A percentile compares a stretch with the other conserved stretches of the same genome.
phyloP scores from a whole-genome alignment of 2,329 filamentous ascomycete species.

The Fonsecaea pugnacius region DNA sequence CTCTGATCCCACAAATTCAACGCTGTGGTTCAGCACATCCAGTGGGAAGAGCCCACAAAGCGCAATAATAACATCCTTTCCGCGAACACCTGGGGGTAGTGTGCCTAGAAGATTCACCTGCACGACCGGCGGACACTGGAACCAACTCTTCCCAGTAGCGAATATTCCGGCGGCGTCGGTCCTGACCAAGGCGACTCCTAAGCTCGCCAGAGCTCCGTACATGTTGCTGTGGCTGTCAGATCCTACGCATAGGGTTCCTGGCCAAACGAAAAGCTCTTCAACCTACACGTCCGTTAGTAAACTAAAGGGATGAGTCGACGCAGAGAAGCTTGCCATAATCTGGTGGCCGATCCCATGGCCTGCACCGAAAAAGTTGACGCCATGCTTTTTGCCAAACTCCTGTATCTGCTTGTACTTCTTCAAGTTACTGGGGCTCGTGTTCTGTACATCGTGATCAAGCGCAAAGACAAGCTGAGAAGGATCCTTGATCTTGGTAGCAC shows the following conservation, averaged over 20 bases:
- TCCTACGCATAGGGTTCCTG: constrained; percentile 79
- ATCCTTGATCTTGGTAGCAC: constrained; percentile 73
- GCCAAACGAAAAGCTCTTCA: constrained; percentile 83
- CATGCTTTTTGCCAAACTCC: constrained; percentile 77
- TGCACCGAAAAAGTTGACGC: constrained; percentile 75
- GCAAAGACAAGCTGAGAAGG: constrained; percentile 78
- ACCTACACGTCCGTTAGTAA: constrained; percentile 46
- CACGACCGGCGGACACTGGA: constrained; percentile 82
- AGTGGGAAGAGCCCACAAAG: constrained; percentile 84
- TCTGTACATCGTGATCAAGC: constrained; percentile 87
- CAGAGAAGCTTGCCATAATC: constrained; percentile 61
- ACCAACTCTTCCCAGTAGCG: constrained; percentile 84
- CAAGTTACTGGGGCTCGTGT: constrained; percentile 75
- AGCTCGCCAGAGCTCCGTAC: constrained; percentile 75
- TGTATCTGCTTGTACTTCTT: constrained; percentile 83
- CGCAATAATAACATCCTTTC: constrained; percentile 92
- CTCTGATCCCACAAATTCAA: constrained; percentile 83
- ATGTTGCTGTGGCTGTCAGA: constrained; percentile 73
- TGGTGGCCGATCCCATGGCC: constrained; percentile 87
- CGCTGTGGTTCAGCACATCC: constrained; percentile 86
- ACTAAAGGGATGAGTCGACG: too few species aligned
- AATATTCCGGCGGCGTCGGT: constrained; percentile 87
- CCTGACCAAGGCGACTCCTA: constrained; percentile 81
- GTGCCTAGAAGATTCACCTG: constrained; percentile 77
- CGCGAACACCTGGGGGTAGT: constrained; percentile 78